Evolutionary conservation across 208 protist genomes (phyloP).

Genomic region (Trypanosoma theileri): DNA sequence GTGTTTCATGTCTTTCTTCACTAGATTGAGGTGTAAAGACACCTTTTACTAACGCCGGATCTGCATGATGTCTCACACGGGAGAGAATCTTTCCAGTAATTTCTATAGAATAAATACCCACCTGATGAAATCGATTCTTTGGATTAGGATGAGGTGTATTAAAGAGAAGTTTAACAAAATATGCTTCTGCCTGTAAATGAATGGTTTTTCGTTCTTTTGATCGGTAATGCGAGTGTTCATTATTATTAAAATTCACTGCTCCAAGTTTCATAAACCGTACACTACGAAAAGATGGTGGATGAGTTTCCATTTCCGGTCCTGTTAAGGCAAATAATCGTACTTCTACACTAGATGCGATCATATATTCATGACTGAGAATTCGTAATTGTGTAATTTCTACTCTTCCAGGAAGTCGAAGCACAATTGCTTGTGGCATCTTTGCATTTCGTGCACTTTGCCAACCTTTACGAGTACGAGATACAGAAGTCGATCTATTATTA

Average conservation of each 20-base stretch:
- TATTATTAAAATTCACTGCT: constrained; percentile 77
- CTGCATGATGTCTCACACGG: constrained; percentile 22
- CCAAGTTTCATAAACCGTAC: constrained; percentile 80
- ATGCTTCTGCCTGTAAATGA: constrained; percentile 76
- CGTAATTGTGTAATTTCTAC: constrained; percentile 82
- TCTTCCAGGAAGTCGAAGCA: constrained; percentile 86
- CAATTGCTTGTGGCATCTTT: constrained; percentile 78
- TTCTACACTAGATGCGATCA: constrained; percentile 86
- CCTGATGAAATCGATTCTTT: constrained; percentile 70
- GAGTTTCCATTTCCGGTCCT: constrained; percentile 22
- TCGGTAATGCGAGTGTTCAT: constrained; percentile 73
- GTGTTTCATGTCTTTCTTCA: too few species aligned
- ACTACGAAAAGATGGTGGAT: constrained; percentile 64
- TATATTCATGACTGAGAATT: constrained; percentile 82
- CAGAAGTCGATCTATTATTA: background rate
- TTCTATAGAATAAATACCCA: constrained; percentile 86
- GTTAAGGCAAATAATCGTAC: constrained; percentile 69
- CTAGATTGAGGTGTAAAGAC: too few species aligned
- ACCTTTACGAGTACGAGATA: constrained; percentile 26
- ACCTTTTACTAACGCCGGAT: constrained; percentile 9
- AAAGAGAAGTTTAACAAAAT: constrained; percentile 90
- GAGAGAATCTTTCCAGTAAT: constrained; percentile 46
- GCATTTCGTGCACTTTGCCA: constrained; percentile 77
- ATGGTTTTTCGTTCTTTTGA: constrained; percentile 91
- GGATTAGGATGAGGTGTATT: constrained; percentile 64